These are phyloP conservation scores for Fragaria ananassa DNA, from an alignment of 306 rosid species.

Conservation along the genomic window DNA sequence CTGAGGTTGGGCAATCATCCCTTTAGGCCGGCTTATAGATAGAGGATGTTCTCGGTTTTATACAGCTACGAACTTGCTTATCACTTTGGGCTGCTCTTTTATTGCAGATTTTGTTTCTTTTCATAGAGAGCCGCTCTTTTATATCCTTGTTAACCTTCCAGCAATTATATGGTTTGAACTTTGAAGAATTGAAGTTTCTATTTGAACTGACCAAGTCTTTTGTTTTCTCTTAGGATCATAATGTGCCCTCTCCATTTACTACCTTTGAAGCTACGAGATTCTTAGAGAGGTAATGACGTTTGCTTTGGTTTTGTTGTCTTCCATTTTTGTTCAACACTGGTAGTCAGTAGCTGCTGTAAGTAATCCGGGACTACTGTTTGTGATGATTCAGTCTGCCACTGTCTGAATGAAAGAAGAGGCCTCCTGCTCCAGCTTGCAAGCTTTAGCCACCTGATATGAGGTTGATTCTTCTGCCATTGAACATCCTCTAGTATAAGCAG, in stretches of 20 bases:
- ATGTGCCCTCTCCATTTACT: conserved; percentile 70
- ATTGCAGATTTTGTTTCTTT: neutral
- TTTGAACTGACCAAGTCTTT: conserved; percentile 7
- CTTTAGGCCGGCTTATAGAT: too few species aligned
- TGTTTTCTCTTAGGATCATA: conserved; percentile 55
- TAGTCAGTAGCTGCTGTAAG: conserved; percentile 40
- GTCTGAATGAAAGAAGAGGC: conserved; percentile 94
- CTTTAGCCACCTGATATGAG: conserved; percentile 83
- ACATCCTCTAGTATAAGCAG: conserved; percentile 41
- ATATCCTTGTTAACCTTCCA: neutral
- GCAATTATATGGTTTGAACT: neutral
- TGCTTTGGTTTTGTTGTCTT: conserved; percentile 10
- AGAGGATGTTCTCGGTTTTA: too few species aligned
- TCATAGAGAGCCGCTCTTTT: neutral
- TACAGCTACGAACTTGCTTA: too few species aligned
- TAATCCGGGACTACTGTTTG: conserved; percentile 80
- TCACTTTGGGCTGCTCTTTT: too few species aligned
- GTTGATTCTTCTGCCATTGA: conserved; percentile 90
- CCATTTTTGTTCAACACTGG: conserved; percentile 22
- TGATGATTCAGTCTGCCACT: conserved; percentile 98
- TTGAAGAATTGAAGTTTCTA: neutral
- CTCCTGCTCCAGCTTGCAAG: conserved; percentile 96
- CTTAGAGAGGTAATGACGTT: conserved; percentile 80
- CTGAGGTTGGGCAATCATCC: too few species aligned
- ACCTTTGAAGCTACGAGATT: conserved; percentile 82